Conservation (phyloP, 2,329 filamentous ascomycete species). For the Alternaria sp. region DNA sequence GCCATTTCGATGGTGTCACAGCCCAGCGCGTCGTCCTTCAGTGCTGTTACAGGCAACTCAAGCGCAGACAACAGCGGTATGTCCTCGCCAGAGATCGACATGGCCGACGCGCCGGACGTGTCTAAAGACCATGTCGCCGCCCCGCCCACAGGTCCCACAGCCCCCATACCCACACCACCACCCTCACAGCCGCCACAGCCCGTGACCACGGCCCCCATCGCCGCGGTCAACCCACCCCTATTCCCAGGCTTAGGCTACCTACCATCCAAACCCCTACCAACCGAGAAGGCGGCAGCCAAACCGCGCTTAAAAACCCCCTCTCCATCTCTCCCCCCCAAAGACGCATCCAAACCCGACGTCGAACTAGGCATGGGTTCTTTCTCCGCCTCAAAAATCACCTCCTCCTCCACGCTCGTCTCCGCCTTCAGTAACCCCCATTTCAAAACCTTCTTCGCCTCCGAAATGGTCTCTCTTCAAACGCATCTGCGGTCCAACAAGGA, state of each 20-base stretch:
- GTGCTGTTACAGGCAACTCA: background rate
- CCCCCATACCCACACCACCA: background rate
- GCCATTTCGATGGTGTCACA: background rate
- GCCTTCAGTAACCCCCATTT: background rate
- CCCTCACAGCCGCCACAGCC: background rate
- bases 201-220: background rate
- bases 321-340: background rate
- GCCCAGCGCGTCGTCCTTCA: background rate
- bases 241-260: background rate
- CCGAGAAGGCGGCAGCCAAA: background rate
- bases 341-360: background rate
- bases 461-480: background rate
- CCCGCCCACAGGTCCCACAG: background rate
- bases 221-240: background rate
- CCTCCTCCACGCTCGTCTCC: background rate
- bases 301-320: rapidly evolving
- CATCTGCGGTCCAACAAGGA: background rate
- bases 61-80: background rate
- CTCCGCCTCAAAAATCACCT: background rate
- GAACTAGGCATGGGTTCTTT: background rate
- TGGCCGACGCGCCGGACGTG: rapidly evolving
- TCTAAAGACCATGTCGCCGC: background rate
- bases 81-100: background rate
- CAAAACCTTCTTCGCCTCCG: background rate
- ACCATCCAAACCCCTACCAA: background rate